These are phyloP conservation scores for Kazachstania taianensis DNA, from an alignment of 805 yeast genomes.

Conservation along the genomic window DNA sequence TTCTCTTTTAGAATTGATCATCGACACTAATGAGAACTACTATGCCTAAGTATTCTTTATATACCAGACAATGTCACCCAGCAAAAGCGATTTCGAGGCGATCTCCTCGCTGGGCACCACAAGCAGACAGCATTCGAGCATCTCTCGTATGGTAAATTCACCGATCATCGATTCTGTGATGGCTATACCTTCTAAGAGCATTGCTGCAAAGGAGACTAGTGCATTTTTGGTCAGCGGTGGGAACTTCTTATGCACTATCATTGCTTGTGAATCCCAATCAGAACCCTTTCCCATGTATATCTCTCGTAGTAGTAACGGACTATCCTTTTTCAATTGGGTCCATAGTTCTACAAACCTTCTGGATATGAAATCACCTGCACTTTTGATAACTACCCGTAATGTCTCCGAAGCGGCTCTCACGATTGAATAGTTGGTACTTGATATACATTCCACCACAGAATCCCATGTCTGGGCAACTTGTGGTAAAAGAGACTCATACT, in stretches of 20 bases:
- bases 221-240: slow-evolving; percentile 19
- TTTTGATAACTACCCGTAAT: slow-evolving; percentile 13
- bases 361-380: slow-evolving; percentile 20
- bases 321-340: slow-evolving; percentile 12
- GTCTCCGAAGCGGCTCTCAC: slow-evolving; percentile 19
- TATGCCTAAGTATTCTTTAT: neutral
- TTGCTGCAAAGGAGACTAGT: slow-evolving; percentile 12
- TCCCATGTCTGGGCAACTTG: slow-evolving; percentile 28
- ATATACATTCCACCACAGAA: slow-evolving; percentile 12
- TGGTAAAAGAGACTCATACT: slow-evolving; percentile 23
- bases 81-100: slow-evolving; percentile 10
- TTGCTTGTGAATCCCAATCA: neutral
- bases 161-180: slow-evolving; percentile 16
- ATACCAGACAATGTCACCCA: slow-evolving; percentile 19
- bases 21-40: too few species aligned
- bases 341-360: slow-evolving; percentile 25
- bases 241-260: slow-evolving; percentile 6
- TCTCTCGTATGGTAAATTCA: slow-evolving; percentile 16
- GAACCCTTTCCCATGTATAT: neutral
- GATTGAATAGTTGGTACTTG: slow-evolving; percentile 17
- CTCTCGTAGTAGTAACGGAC: slow-evolving; percentile 10
- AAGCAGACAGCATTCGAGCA: slow-evolving; percentile 17
- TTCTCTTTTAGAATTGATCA: too few species aligned
- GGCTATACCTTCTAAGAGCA: slow-evolving; percentile 21
- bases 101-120: slow-evolving; percentile 15